phyloP scores from a whole-genome alignment of 2,329 filamentous ascomycete genomes.

The Pseudogymnoascus sp. region DNA sequence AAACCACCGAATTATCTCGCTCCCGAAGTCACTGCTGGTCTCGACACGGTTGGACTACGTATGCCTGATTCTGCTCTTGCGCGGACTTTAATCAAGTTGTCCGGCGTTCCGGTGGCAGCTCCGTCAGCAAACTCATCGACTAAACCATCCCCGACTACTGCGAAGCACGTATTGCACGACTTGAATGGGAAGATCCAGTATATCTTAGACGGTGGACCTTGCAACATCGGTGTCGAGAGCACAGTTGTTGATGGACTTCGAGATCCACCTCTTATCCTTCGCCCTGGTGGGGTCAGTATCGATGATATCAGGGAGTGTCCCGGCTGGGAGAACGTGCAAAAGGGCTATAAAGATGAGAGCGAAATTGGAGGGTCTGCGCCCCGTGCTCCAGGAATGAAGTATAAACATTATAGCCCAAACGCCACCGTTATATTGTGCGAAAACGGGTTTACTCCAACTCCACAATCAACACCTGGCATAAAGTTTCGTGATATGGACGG shows the following conservation, averaged over 20 bases:
- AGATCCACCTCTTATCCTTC: slow-evolving; percentile 69
- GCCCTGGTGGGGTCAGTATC: slow-evolving; percentile 81
- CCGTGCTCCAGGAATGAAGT: slow-evolving; percentile 95
- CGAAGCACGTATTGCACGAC: slow-evolving; percentile 82
- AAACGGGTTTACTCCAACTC: slow-evolving; percentile 25
- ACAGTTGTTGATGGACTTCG: slow-evolving; percentile 91
- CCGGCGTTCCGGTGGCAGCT: slow-evolving; percentile 73
- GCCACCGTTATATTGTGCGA: slow-evolving; percentile 82
- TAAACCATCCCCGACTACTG: slow-evolving; percentile 83
- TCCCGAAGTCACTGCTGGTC: slow-evolving; percentile 82
- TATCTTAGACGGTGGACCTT: slow-evolving; percentile 83
- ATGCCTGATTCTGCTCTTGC: slow-evolving; percentile 86
- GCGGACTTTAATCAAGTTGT: slow-evolving; percentile 73
- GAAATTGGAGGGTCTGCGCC: slow-evolving; percentile 61
- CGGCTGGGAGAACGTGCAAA: slow-evolving; percentile 73
- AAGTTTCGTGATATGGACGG: not conserved
- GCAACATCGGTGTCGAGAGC: slow-evolving; percentile 86
- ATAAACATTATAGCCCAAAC: slow-evolving; percentile 92
- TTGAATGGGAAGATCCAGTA: slow-evolving; percentile 73
- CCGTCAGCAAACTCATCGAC: slow-evolving; percentile 94
- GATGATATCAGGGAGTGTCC: slow-evolving; percentile 65
- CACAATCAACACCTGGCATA: not conserved
- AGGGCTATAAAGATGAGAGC: slow-evolving; percentile 71
- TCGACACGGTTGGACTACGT: slow-evolving; percentile 78
- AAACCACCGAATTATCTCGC: slow-evolving; percentile 65